These are phyloP conservation scores for Cryptococcus floricola DNA, from an alignment of 1,284 basidiomycete genomes.

Conservation along the genomic window DNA sequence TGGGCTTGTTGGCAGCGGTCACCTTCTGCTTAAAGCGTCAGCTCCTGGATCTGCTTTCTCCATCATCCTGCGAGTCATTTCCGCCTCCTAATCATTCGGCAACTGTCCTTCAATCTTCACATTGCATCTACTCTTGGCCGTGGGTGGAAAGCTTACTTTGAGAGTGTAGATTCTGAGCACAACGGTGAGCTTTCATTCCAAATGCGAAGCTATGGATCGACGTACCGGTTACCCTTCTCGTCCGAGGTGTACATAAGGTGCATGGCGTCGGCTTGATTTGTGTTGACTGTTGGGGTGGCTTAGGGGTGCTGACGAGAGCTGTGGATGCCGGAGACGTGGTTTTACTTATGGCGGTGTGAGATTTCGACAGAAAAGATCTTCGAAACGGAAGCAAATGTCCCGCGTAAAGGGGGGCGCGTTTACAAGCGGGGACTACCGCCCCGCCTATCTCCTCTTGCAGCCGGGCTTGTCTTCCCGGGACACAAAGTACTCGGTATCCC, in stretches of 20 bases:
- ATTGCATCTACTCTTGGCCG: not conserved
- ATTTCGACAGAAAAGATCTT: not conserved
- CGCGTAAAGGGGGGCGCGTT: too few relatives aligned
- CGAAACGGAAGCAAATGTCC: not conserved
- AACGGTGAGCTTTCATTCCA: not conserved
- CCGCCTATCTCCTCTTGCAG: too few relatives aligned
- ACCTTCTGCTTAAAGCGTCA: slow-evolving; percentile 61
- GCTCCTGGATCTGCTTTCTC: not conserved
- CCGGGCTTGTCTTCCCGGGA: too few relatives aligned
- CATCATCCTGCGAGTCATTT: too few relatives aligned
- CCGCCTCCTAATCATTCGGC: not conserved
- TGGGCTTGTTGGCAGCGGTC: slow-evolving; percentile 71
- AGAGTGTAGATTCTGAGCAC: slow-evolving; percentile 71
- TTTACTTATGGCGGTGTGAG: not conserved
- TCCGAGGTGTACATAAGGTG: slow-evolving; percentile 92
- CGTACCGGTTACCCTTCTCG: slow-evolving; percentile 60
- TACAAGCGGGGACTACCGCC: too few relatives aligned
- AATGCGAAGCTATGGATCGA: not conserved
- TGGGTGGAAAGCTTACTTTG: slow-evolving; percentile 58
- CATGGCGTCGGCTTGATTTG: slow-evolving; percentile 55
- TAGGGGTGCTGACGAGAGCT: not conserved
- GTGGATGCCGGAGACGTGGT: not conserved
- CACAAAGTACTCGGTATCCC: not conserved
- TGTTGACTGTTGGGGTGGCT: not conserved
- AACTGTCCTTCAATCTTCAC: not conserved